These are phyloP conservation scores for Pichia sp. DNA, from an alignment of 1,139 yeast genomes.

Conservation along the genomic window DNA sequence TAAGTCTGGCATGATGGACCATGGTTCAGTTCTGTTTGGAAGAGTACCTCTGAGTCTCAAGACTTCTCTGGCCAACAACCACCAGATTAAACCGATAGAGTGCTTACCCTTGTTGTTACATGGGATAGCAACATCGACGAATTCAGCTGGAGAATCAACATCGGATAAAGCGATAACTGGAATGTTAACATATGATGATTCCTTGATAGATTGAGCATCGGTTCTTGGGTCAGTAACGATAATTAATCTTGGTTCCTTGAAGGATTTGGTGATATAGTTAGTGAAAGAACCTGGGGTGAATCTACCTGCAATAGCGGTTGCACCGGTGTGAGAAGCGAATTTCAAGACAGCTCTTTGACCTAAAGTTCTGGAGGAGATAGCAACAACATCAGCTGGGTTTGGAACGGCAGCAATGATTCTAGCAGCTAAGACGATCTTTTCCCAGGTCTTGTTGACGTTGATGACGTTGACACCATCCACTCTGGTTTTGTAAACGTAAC, in stretches of 20 bases:
- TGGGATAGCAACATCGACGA: conserved; percentile 99
- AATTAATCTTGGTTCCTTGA: conserved; percentile 99
- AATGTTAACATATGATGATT: conserved; percentile 99
- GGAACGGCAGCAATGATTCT: conserved; percentile 99
- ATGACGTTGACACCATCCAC: conserved; percentile 99
- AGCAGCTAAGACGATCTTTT: conserved; percentile 99
- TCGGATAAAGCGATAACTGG: conserved; percentile 99
- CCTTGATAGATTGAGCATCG: conserved; percentile 99
- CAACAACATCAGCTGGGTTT: conserved; percentile 97
- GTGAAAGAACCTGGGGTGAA: conserved; percentile 99
- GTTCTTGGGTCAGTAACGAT: conserved; percentile 99
- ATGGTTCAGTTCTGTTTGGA: conserved; percentile 94
- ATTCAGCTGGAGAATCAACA: conserved; percentile 98
- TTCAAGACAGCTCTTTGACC: conserved; percentile 99
- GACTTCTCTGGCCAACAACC: conserved; percentile 99
- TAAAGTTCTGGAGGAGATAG: conserved; percentile 98
- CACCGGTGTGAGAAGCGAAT: conserved; percentile 99
- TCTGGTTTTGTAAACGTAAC: conserved; percentile 98
- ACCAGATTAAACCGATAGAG: conserved; percentile 99
- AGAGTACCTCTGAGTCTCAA: conserved; percentile 98
- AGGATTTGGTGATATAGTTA: conserved; percentile 99
- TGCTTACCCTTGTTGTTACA: conserved; percentile 99
- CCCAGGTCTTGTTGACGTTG: conserved; percentile 99
- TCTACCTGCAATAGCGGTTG: conserved; percentile 99
- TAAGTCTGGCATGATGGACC: conserved; percentile 99